A percentile compares a stretch with the other conserved stretches of the same genome.
These are phyloP conservation scores for Leptographium radiaticola DNA, from an alignment of 2,329 filamentous ascomycete species.

Conservation along the genomic window DNA sequence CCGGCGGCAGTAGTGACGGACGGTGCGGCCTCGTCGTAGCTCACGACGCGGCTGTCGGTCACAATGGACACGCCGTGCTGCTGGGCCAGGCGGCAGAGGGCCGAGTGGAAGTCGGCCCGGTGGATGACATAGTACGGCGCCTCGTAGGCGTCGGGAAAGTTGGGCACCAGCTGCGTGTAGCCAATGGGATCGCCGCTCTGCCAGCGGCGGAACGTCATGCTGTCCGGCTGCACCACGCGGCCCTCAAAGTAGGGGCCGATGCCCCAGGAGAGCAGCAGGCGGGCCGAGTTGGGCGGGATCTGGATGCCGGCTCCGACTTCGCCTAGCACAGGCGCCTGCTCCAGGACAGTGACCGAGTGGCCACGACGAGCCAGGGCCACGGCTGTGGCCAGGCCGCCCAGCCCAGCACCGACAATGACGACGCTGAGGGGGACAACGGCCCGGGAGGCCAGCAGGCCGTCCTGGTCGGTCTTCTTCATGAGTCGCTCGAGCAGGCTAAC, in stretches of 20 bases:
- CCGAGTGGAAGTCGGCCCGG: conserved; percentile 11
- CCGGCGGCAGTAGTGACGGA: not conserved
- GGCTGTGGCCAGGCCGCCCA: conserved; percentile 26
- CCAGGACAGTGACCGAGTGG: conserved; percentile 24
- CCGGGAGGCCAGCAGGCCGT: not conserved
- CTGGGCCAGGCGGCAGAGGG: conserved; percentile 7
- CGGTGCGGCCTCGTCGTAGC: not conserved
- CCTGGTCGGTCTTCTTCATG: not conserved
- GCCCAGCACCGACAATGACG: conserved; percentile 9
- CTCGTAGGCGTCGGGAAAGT: conserved; percentile 18
- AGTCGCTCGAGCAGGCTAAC: not conserved
- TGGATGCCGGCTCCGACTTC: conserved; percentile 29
- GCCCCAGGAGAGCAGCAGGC: conserved; percentile 20
- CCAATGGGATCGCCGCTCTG: conserved; percentile 19
- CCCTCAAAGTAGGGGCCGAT: conserved; percentile 16
- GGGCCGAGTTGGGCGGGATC: conserved; percentile 22
- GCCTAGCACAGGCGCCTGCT: conserved; percentile 23
- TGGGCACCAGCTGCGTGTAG: conserved; percentile 18
- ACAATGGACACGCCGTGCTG: not conserved
- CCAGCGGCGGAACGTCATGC: conserved; percentile 23
- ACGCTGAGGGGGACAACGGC: conserved; percentile 9
- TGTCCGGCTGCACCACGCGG: conserved; percentile 17
- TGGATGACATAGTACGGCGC: conserved; percentile 20
- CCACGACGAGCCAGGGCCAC: conserved; percentile 22
- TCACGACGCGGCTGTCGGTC: not conserved